Evolutionary conservation across 805 yeast genomes (phyloP).

Genomic region (Yarrowia sp.): DNA sequence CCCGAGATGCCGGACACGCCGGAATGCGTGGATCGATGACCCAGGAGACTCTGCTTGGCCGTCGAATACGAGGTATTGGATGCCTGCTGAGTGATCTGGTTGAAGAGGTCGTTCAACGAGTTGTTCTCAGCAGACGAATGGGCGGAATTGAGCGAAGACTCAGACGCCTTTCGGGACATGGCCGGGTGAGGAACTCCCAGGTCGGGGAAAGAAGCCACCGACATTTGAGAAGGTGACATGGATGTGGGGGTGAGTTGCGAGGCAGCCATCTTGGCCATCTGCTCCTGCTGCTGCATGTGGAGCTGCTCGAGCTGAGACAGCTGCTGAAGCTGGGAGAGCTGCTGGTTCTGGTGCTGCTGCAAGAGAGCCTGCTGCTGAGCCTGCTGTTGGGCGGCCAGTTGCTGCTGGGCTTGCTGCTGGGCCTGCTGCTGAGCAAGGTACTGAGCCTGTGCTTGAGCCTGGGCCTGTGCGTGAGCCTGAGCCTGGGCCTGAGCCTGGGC

Average conservation of each 20-base stretch:
- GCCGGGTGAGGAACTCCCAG: slow-evolving; percentile 30
- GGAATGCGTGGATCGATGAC: slow-evolving; percentile 27
- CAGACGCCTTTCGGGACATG: slow-evolving; percentile 35
- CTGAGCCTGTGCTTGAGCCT: slow-evolving; percentile 10
- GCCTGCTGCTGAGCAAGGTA: slow-evolving; percentile 18
- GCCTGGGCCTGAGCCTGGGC: slow-evolving; percentile 7
- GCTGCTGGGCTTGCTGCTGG: slow-evolving; percentile 24
- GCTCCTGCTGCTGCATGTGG: slow-evolving; percentile 35
- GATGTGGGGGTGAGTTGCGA: slow-evolving; percentile 25
- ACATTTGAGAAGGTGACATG: slow-evolving; percentile 29
- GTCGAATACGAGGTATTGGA: slow-evolving; percentile 26
- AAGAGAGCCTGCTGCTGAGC: slow-evolving; percentile 19
- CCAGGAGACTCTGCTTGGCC: slow-evolving; percentile 13
- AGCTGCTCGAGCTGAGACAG: slow-evolving; percentile 26
- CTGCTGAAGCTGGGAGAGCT: slow-evolving; percentile 33
- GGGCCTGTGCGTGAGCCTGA: not conserved
- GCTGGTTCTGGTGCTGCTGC: slow-evolving; percentile 34
- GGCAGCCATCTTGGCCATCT: slow-evolving; percentile 32
- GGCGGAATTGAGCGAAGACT: slow-evolving; percentile 1
- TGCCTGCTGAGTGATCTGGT: slow-evolving; percentile 36
- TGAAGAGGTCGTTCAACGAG: slow-evolving; percentile 35
- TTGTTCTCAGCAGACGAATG: slow-evolving; percentile 25
- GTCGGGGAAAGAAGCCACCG: slow-evolving; percentile 29
- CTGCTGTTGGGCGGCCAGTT: slow-evolving; percentile 18
- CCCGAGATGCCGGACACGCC: slow-evolving; percentile 30